Evolutionary conservation across 192 early-diverging fungal species (phyloP), one percentile per base, ranked within the genome.

Genomic region (Podila epicladia): DNA sequence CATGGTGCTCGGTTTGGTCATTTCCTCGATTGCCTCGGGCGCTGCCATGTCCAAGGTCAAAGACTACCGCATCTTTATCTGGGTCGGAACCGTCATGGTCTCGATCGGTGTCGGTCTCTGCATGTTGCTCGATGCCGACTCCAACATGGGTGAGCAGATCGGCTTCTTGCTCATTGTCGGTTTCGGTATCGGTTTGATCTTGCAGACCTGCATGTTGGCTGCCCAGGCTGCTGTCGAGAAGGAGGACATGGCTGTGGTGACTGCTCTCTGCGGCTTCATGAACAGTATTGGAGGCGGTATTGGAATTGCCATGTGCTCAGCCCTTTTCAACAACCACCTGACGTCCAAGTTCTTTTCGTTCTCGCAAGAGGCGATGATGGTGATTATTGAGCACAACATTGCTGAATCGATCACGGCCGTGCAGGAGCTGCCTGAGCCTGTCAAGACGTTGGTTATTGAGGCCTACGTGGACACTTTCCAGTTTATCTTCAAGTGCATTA

Each of bases 121-220:
- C 22, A 85, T 90, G 32, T 82, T 91, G 19, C 79, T 95, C 28
- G 84, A 89, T 77, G 82, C 69, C 33, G 35, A 83, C 5, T 85
- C 90, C 11, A 80, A 82, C 31, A 45, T 76, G 24, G 86, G 74
- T 19, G 20, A 85, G 61, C 90, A 89, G 63, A 87, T 91, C 19
- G 85, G 88, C 12, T 90, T 86, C 64, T 73, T 95, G 69, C 73
- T 95, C 31, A 76, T 94, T 73, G 71, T 90, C 58, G 94, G 94
- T 26, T 65, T 92, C 33, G 96, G 96, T 28, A 84, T 91, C 49
- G 95, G 96, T 58, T 82, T 76, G 48, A 84, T 89, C 63, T 82
- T 95, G 68, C 94, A 95, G 84, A 90, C 89, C 15, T 86, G 89
- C 38, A 86, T 94, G 71, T 83, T 95, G 69, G 92, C 88, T 19